Percentiles rank a stretch among this genome's conserved stretches.
phyloP scores from a whole-genome alignment of 176 grass and related monocot genomes.

The Zea luxurians region DNA sequence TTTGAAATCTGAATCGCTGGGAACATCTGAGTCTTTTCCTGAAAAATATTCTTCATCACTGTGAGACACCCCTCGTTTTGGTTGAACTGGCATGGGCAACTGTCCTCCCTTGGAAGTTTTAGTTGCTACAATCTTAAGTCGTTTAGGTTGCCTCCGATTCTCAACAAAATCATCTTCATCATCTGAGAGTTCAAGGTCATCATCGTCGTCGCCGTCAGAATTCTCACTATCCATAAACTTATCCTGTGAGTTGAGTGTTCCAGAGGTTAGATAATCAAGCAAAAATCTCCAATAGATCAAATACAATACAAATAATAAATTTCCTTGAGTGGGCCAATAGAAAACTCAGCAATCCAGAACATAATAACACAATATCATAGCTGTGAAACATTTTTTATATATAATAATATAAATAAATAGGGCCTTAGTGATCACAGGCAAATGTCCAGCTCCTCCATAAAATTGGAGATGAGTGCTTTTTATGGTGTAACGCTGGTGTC shows the following conservation, averaged over 20 bases:
- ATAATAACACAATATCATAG: constrained; percentile 12
- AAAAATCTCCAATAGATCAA: constrained; percentile 9
- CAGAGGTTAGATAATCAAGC: neutral
- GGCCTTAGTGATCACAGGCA: neutral
- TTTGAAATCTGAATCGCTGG: constrained; percentile 47
- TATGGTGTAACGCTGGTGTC: too few relatives aligned
- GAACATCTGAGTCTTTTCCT: constrained; percentile 68
- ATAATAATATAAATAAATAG: neutral
- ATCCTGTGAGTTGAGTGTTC: constrained; percentile 46
- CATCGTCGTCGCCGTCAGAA: constrained; percentile 60
- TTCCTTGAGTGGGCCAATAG: constrained; percentile 1
- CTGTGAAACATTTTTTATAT: neutral
- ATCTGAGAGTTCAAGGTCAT: constrained; percentile 73
- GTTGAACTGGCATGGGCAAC: constrained; percentile 47
- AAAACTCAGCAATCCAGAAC: constrained; percentile 19
- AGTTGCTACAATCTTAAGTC: constrained; percentile 58
- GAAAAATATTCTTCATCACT: constrained; percentile 93
- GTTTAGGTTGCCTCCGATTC: constrained; percentile 52
- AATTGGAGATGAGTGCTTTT: too few relatives aligned
- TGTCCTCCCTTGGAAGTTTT: constrained; percentile 64
- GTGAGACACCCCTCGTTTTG: constrained; percentile 59
- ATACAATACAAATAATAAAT: neutral
- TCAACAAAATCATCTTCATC: constrained; percentile 68
- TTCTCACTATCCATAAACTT: constrained; percentile 78
- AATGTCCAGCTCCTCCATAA: neutral